Percentiles rank a stretch among this genome's conserved stretches.
Conservation (phyloP, 2,329 filamentous ascomycete species). For the Botrytis porri region DNA sequence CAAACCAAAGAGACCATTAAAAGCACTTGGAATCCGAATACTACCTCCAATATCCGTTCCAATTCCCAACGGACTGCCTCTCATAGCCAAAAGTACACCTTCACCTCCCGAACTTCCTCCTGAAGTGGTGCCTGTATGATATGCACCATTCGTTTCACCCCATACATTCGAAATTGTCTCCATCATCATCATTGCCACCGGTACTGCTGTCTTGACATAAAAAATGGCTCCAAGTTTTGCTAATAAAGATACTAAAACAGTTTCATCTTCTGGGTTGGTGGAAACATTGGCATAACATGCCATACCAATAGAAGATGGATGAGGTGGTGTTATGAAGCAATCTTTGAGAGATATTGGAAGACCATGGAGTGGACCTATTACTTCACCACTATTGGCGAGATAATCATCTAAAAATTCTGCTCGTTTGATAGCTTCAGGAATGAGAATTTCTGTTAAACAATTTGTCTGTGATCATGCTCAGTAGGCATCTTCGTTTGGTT, state of each 20-base stretch:
- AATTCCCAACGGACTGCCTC: constrained; percentile 20
- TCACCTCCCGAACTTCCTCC: constrained; percentile 34
- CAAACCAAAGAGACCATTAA: constrained; percentile 41
- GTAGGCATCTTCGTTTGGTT: background rate
- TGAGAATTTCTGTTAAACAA: constrained; percentile 57
- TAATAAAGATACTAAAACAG: constrained; percentile 41
- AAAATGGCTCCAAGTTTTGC: constrained; percentile 56
- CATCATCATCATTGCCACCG: constrained; percentile 34
- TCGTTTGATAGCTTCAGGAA: constrained; percentile 49
- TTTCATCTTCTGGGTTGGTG: constrained; percentile 32
- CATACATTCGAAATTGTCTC: constrained; percentile 32
- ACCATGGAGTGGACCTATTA: constrained; percentile 42
- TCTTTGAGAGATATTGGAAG: constrained; percentile 44
- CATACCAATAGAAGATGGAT: constrained; percentile 41
- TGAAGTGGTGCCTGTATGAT: constrained; percentile 27
- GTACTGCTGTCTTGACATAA: constrained; percentile 92
- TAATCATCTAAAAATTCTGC: constrained; percentile 53
- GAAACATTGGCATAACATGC: constrained; percentile 39
- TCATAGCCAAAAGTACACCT: constrained; percentile 18
- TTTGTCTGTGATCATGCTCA: constrained; percentile 46
- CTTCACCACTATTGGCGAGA: constrained; percentile 41
- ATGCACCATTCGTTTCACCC: constrained; percentile 40
- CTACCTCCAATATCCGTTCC: constrained; percentile 35
- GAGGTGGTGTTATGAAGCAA: constrained; percentile 40
- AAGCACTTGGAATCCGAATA: constrained; percentile 41